A percentile compares a stretch with the other conserved stretches of the same genome.
Evolutionary conservation across 345 rosid species (phyloP).

Genomic region (Murraya koenigii): DNA sequence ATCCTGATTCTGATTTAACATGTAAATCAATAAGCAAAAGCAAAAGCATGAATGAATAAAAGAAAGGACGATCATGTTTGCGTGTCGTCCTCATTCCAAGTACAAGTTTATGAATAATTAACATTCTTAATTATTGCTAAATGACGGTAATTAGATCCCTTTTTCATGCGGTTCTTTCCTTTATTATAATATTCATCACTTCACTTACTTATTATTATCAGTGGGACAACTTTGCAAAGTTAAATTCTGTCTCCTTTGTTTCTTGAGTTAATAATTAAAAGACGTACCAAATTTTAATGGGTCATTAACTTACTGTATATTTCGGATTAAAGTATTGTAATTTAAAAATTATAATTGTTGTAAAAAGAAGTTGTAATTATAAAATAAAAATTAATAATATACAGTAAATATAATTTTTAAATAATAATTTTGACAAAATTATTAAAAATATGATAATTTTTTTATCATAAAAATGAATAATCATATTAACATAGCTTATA

Average conservation of each 20-base stretch:
- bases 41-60: background rate
- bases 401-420: no score
- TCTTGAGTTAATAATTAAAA: background rate
- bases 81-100: constrained; percentile 1
- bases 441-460: no score
- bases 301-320: no score
- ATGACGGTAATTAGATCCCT: constrained; percentile 1
- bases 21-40: background rate
- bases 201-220: background rate
- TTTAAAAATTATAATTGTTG: no score
- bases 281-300: constrained; percentile 13
- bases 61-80: background rate
- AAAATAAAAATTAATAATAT: no score
- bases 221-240: constrained; percentile 19
- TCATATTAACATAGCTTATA: no score
- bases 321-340: no score
- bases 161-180: background rate
- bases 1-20: constrained; percentile 17
- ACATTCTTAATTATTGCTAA: constrained; percentile 3
- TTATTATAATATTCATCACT: background rate
- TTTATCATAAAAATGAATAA: no score
- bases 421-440: no score
- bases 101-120: constrained; percentile 1
- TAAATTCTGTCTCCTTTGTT: constrained; percentile 23
- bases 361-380: no score